Evolutionary conservation across 2,329 filamentous ascomycete genomes (phyloP).

Genomic region (Penicillium frequentans): DNA sequence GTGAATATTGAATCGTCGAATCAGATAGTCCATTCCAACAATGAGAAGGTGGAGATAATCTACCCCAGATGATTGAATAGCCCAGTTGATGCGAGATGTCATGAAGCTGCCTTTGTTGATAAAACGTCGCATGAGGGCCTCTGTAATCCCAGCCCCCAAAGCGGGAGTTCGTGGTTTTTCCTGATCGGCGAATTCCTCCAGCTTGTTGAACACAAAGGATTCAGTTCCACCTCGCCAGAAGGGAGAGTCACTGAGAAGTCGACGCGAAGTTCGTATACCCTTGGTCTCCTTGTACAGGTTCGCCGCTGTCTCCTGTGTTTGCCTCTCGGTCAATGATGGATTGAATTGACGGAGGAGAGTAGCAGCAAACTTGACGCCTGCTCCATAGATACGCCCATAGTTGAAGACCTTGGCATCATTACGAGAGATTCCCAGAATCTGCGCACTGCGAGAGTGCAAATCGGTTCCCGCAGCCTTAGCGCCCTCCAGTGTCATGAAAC

Average conservation of each 20-base stretch:
- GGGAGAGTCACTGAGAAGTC: constrained; percentile 66
- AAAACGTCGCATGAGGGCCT: constrained; percentile 85
- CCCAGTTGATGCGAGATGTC: constrained; percentile 97
- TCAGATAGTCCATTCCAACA: constrained; percentile 90
- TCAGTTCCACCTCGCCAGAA: constrained; percentile 98
- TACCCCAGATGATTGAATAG: constrained; percentile 94
- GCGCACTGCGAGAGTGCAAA: constrained; percentile 88
- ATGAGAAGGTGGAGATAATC: constrained; percentile 96
- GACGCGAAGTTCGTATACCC: constrained; percentile 78
- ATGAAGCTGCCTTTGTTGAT: constrained; percentile 89
- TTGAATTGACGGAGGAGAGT: constrained; percentile 94
- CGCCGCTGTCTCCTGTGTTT: constrained; percentile 74
- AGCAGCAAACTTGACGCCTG: constrained; percentile 87
- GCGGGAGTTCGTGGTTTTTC: constrained; percentile 88
- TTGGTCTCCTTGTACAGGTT: constrained; percentile 89
- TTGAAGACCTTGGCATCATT: constrained; percentile 99
- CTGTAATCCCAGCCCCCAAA: constrained; percentile 90
- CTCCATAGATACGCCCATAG: constrained; percentile 98
- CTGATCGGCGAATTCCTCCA: constrained; percentile 97
- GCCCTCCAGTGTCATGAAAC: constrained; percentile 98
- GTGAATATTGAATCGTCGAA: constrained; percentile 77
- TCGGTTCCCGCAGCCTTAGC: constrained; percentile 93
- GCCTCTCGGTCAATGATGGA: constrained; percentile 72
- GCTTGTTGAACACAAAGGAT: constrained; percentile 95
- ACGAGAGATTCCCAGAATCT: constrained; percentile 87